Base-by-base conservation (phyloP, 495 filamentous ascomycete genomes). In the Hyphodiscus hymeniophilus region DNA sequence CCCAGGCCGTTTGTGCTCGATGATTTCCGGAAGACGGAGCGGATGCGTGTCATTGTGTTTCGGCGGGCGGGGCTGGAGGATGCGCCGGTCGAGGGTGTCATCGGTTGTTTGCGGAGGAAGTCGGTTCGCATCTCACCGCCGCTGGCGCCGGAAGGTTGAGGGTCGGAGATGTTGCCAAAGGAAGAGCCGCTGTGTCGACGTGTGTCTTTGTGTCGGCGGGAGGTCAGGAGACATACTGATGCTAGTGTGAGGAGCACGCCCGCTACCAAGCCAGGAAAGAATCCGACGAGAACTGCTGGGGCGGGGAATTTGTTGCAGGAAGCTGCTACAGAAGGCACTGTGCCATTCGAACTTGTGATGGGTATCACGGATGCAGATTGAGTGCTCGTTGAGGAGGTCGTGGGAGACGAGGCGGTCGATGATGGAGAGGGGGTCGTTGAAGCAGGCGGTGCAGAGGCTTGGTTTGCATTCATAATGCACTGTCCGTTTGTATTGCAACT, bases 191-290 rank as follows among this genome's bases (percentile, higher is more conserved):
- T 55, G 3, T 32, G 42, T 28, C 46, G 50, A 28, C 16, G 30
- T 8, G 7, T 5, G 13, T 22, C 15, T 22, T 38, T 38, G 22
- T 40, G 51, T 11, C 44, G 24, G 5, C 42, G 41, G 7, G 21
- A 41, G 20, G 41, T 48, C 15, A 39, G 8, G 34, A 59, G 51
- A 47, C 59, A 61, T 43, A 62, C 58, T 36, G 38, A 39, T 8
- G 44, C 44, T 32, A 46, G 42, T 18, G 36, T 41, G 15, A 58
- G 45, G 23, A 48, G 20, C 18, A 41, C 48, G 40, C 42, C 82
- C 36, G 75, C 58, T 16, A 79, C 33, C 8, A 79, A 60, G 7
- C 82, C 81, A 3, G 81, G 76, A 55, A 85, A 79, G 65, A 85
- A 79, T 16, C 80, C 81, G 16, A 73, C 77, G 16, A 73, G 57